Conservation (phyloP, 140 eudicot species). For the Senecio squalidus region DNA sequence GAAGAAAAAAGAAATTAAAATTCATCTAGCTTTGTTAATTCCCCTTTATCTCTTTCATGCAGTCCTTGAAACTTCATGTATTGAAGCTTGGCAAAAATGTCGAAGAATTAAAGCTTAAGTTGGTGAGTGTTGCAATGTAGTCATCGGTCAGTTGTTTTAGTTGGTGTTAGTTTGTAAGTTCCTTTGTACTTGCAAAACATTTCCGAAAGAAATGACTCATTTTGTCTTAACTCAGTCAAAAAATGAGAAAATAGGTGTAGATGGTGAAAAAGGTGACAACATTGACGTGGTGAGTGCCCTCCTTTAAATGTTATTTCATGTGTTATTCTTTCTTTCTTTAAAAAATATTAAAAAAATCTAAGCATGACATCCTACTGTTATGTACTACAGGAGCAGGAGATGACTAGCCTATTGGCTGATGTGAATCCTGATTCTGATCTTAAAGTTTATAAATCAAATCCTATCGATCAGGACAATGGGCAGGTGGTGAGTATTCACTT, state of each 20-base stretch:
- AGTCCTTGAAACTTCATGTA: slow-evolving; percentile 91
- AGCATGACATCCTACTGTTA: not conserved
- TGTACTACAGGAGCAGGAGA: slow-evolving; percentile 33
- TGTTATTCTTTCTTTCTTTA: no score
- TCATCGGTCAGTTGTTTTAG: slow-evolving; percentile 6
- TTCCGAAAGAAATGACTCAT: slow-evolving; percentile 2
- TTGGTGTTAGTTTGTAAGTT: slow-evolving; percentile 8
- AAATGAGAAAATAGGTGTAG: slow-evolving; percentile 27
- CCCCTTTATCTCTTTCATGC: slow-evolving; percentile 32
- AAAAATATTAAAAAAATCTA: not conserved
- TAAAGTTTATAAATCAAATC: slow-evolving; percentile 21
- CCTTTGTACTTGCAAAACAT: not conserved
- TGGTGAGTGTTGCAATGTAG: slow-evolving; percentile 45
- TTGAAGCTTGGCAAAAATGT: slow-evolving; percentile 65
- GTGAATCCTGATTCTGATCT: slow-evolving; percentile 19
- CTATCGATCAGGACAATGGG: slow-evolving; percentile 14
- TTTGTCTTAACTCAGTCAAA: slow-evolving; percentile 43
- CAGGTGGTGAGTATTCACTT: slow-evolving; percentile 25
- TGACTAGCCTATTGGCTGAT: slow-evolving; percentile 23
- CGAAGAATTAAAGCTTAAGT: slow-evolving; percentile 55
- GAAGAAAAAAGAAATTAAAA: no score
- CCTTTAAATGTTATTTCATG: not conserved
- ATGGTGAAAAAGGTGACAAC: slow-evolving; percentile 24
- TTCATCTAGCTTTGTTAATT: not conserved
- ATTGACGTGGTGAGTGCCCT: slow-evolving; percentile 40